Evolutionary conservation across 345 rosid genomes (phyloP).

Genomic region (Mercurialis annua): DNA sequence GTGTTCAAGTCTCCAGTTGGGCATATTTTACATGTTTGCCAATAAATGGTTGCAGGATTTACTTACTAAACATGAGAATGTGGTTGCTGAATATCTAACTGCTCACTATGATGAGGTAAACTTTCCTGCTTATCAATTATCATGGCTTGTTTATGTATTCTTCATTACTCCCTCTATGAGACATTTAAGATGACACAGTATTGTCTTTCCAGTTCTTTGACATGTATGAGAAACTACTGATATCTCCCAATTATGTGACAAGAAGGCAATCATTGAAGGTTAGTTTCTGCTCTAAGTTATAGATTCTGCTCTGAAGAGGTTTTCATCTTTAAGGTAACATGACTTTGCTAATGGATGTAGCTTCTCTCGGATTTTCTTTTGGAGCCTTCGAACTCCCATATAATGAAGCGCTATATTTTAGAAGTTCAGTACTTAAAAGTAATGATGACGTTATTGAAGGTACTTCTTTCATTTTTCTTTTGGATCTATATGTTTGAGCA

Average conservation of each 20-base stretch:
- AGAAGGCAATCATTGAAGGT: conserved; percentile 98
- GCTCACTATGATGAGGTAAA: conserved; percentile 83
- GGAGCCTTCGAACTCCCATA: conserved; percentile 79
- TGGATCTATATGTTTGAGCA: conserved; percentile 9
- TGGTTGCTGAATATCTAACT: conserved; percentile 75
- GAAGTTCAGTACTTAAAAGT: conserved; percentile 89
- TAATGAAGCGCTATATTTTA: conserved; percentile 87
- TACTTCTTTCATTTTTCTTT: conserved; percentile 15
- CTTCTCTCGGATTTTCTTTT: conserved; percentile 91
- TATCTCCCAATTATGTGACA: conserved; percentile 88
- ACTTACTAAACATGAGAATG: conserved; percentile 70
- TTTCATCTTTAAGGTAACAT: conserved; percentile 7
- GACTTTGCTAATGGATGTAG: conserved; percentile 38
- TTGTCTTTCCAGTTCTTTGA: conserved; percentile 82
- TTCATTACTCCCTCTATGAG: neutral
- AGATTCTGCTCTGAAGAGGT: conserved; percentile 9
- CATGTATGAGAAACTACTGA: conserved; percentile 72
- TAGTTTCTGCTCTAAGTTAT: conserved; percentile 22
- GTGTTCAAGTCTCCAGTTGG: conserved; percentile 10
- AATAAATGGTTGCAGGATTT: conserved; percentile 58
- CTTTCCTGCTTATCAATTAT: conserved; percentile 18
- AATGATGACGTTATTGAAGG: conserved; percentile 91
- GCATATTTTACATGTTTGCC: conserved; percentile 12
- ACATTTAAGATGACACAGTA: conserved; percentile 24
- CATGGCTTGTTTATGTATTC: conserved; percentile 2